A percentile compares a stretch with the other conserved stretches of the same genome.
Evolutionary conservation across 2,329 filamentous ascomycete genomes (phyloP).

Genomic region (Ceratocystiopsis brevicomis): DNA sequence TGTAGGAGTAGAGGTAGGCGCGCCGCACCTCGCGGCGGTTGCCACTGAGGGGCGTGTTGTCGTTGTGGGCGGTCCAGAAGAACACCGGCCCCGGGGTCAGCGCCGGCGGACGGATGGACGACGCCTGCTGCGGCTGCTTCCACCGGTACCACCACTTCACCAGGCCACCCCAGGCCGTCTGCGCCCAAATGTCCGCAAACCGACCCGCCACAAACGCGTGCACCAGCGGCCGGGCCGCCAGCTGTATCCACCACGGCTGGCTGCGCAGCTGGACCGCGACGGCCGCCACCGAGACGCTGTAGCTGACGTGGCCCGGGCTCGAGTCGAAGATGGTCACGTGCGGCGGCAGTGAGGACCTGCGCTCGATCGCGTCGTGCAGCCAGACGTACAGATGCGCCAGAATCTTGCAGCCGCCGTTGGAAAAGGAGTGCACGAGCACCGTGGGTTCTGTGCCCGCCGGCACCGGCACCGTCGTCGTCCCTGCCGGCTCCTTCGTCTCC

Average conservation of each 20-base stretch:
- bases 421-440: conserved; percentile 31
- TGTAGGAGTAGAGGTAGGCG: conserved; percentile 32
- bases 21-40: conserved; percentile 23
- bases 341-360: conserved; percentile 16
- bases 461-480: too few species aligned
- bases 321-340: conserved; percentile 29
- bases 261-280: conserved; percentile 1
- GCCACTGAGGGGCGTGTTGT: conserved; percentile 12
- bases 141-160: neutral
- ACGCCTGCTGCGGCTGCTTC: neutral
- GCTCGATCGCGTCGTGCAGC: neutral
- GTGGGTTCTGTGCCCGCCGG: conserved; percentile 9
- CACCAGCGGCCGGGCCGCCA: conserved; percentile 11
- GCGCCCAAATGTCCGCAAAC: conserved; percentile 15
- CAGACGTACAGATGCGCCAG: conserved; percentile 20
- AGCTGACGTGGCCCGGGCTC: conserved; percentile 26
- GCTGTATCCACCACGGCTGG: conserved; percentile 7
- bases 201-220: conserved; percentile 16
- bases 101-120: neutral
- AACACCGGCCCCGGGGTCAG: conserved; percentile 1
- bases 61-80: conserved; percentile 17
- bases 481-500: neutral
- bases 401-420: conserved; percentile 30
- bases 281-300: conserved; percentile 9
- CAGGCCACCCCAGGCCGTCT: conserved; percentile 4